Evolutionary conservation across 148 eudicot genomes (phyloP).

Genomic region (Rheum nobile): DNA sequence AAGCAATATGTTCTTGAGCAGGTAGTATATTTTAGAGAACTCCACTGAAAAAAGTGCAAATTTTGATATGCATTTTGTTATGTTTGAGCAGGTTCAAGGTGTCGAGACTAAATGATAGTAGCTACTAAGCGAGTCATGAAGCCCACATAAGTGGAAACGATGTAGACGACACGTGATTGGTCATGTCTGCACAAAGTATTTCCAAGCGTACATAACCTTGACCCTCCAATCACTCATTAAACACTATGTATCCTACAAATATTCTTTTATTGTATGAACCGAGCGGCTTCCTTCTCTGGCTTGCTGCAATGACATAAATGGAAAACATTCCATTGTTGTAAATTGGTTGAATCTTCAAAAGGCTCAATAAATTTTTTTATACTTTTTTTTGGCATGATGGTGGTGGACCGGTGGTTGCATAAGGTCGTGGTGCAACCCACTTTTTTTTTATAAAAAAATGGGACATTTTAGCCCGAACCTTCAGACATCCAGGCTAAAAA

Average conservation of each 20-base stretch:
- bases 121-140: constrained; percentile 61
- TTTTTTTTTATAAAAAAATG: no score
- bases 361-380: no score
- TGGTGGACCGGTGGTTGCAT: no score
- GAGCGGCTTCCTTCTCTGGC: constrained; percentile 4
- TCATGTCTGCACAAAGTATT: not conserved
- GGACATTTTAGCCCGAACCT: no score
- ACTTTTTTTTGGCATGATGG: no score
- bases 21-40: constrained; percentile 18
- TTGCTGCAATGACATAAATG: constrained; percentile 15
- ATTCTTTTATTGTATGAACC: no score
- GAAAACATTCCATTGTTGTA: constrained; percentile 16
- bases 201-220: constrained; percentile 43
- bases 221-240: constrained; percentile 14
- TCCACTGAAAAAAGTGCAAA: not conserved
- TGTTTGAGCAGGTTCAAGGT: constrained; percentile 56
- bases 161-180: constrained; percentile 57
- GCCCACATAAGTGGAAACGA: constrained; percentile 73
- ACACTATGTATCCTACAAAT: constrained; percentile 11
- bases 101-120: constrained; percentile 75
- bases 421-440: no score
- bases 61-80: not conserved
- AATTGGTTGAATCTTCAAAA: no score
- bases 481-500: no score
- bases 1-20: constrained; percentile 94